Evolutionary conservation across 768 basidiomycete genomes (phyloP).

Genomic region (Lepiota venenata): DNA sequence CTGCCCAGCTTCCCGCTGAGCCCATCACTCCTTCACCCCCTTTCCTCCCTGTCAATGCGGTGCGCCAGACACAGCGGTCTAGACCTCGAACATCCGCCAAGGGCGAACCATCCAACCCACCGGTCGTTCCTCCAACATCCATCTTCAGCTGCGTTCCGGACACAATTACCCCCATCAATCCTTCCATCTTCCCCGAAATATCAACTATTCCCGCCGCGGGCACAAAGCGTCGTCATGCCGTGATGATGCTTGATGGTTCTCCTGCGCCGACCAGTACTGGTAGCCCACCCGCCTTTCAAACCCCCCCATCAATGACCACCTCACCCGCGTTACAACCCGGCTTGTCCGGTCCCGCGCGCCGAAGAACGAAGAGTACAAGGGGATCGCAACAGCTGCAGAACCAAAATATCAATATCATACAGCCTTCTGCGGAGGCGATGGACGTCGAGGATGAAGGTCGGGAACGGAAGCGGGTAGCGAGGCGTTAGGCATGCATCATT

Average conservation of each 20-base stretch:
- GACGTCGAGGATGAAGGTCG: constrained; percentile 75
- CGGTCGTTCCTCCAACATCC: constrained; percentile 17
- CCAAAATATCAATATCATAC: constrained; percentile 34
- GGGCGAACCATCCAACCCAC: constrained; percentile 18
- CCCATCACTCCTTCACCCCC: constrained; percentile 34
- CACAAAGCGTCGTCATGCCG: constrained; percentile 71
- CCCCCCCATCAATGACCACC: constrained; percentile 16
- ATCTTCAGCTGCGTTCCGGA: constrained; percentile 20
- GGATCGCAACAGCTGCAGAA: constrained; percentile 33
- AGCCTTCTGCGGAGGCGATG: constrained; percentile 48
- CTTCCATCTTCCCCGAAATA: constrained; percentile 29
- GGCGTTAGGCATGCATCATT: constrained; percentile 39
- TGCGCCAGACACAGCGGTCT: constrained; percentile 21
- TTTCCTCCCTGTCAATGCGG: constrained; percentile 18
- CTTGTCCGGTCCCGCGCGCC: constrained; percentile 24
- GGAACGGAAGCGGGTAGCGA: constrained; percentile 70
- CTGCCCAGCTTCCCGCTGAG: constrained; percentile 18
- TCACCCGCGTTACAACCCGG: constrained; percentile 21
- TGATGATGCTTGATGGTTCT: constrained; percentile 67
- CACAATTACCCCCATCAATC: constrained; percentile 18
- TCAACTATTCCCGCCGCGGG: constrained; percentile 48
- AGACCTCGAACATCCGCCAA: constrained; percentile 8
- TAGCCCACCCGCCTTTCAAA: constrained; percentile 33
- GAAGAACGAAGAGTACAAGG: constrained; percentile 54
- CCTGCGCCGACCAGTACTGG: constrained; percentile 34